These are phyloP conservation scores for Akanthomyces dipterigenus DNA, from an alignment of 2,329 filamentous ascomycete genomes.

Conservation along the genomic window DNA sequence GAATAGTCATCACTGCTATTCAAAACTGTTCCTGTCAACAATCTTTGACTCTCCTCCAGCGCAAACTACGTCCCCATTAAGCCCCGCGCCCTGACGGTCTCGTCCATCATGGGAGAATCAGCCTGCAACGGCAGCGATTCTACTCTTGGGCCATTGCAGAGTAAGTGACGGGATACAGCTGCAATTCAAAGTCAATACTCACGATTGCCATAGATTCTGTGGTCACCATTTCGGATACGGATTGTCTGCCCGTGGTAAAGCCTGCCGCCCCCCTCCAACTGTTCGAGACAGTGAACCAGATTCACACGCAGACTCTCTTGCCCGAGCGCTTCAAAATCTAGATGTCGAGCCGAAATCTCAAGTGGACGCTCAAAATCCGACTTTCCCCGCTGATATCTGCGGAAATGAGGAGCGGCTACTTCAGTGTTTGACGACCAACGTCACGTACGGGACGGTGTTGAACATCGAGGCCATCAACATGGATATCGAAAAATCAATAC, in stretches of 20 bases:
- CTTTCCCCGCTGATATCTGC: neutral
- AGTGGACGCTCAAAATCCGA: neutral
- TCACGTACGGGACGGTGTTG: too few species aligned
- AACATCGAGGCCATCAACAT: neutral
- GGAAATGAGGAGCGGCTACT: neutral
- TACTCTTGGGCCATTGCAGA: neutral
- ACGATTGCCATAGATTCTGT: neutral
- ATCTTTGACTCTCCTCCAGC: too few species aligned
- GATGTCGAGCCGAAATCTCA: too few species aligned
- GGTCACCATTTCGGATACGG: neutral
- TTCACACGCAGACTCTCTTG: neutral
- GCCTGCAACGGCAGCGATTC: neutral
- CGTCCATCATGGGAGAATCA: neutral
- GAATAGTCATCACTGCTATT: too few species aligned
- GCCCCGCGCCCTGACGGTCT: neutral
- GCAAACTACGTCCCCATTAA: too few species aligned
- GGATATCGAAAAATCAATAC: neutral
- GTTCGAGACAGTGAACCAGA: neutral
- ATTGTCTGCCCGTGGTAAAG: neutral
- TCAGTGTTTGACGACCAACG: neutral
- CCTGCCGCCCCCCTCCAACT: neutral
- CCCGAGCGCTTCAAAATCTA: neutral
- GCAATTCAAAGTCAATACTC: neutral
- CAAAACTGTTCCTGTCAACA: too few species aligned
- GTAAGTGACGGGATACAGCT: neutral